Evolutionary conservation across 352 stramenopile species (phyloP).

Genomic region (Blastocystis sp.): DNA sequence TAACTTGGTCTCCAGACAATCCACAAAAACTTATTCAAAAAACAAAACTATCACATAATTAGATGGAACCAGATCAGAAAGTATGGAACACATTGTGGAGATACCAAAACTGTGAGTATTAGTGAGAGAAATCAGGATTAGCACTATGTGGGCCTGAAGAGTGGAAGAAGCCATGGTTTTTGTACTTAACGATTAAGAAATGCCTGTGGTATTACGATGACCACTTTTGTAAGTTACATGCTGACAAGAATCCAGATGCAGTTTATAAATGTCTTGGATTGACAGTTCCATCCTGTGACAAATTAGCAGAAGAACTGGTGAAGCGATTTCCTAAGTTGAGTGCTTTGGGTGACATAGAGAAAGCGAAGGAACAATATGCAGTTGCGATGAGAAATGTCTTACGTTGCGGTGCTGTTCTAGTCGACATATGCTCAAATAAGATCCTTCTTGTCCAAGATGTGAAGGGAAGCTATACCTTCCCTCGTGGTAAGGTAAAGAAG

Average conservation of each 20-base stretch:
- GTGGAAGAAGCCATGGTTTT: slow-evolving; percentile 31
- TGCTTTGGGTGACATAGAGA: not conserved
- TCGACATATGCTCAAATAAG: not conserved
- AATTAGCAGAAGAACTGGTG: not conserved
- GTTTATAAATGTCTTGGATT: not conserved
- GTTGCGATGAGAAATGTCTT: slow-evolving; percentile 8
- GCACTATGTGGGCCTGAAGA: slow-evolving; percentile 1
- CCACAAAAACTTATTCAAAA: not conserved
- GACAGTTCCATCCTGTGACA: not conserved
- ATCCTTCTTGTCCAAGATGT: slow-evolving; percentile 19
- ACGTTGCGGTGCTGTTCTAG: not conserved
- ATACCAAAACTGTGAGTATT: not conserved
- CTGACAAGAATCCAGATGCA: not conserved
- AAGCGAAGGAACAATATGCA: not conserved
- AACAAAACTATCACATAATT: not conserved
- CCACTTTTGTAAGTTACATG: slow-evolving; percentile 1
- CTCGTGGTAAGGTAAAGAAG: slow-evolving; percentile 31
- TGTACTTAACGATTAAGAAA: not conserved
- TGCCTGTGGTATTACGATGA: slow-evolving; percentile 46
- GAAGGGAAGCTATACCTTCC: not conserved
- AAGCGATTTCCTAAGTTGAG: not conserved
- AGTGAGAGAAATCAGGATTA: not conserved
- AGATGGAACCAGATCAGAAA: slow-evolving; percentile 37
- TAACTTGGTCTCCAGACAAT: not conserved
- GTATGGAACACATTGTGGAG: slow-evolving; percentile 25